Percentiles rank a stretch among this genome's conserved stretches.
Conservation (phyloP, 139 green algal species). For the Dunaliella primolecta region DNA sequence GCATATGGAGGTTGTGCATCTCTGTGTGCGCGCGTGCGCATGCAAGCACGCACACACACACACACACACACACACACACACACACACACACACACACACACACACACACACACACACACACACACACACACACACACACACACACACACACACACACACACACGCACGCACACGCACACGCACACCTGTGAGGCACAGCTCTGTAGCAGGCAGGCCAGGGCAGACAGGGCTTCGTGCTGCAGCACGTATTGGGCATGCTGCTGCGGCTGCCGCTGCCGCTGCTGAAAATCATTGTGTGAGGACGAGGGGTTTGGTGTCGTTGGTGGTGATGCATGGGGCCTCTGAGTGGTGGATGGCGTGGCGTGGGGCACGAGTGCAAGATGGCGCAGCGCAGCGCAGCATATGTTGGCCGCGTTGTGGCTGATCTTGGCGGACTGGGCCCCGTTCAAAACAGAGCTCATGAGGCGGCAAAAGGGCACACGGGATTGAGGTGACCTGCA, state of each 20-base stretch:
- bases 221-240: conserved; percentile 28
- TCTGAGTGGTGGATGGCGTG: no score
- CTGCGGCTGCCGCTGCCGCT: neutral
- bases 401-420: conserved; percentile 23
- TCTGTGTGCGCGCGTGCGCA: no score
- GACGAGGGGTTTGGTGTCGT: no score
- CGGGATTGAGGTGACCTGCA: neutral
- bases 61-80: no score
- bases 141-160: neutral
- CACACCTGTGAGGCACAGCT: neutral
- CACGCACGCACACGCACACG: neutral
- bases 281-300: conserved; percentile 22
- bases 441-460: neutral
- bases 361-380: neutral
- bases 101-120: no score
- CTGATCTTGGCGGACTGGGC: conserved; percentile 8
- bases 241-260: neutral
- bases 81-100: no score
- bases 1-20: no score
- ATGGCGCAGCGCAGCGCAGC: conserved; percentile 14
- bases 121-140: no score
- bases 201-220: conserved; percentile 23
- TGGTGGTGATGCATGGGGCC: no score
- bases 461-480: conserved; percentile 22
- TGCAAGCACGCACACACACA: no score